Percentiles rank a stretch among this genome's conserved stretches.
phyloP scores from a whole-genome alignment of 2,329 filamentous ascomycete species.

The Xylaria digitata region DNA sequence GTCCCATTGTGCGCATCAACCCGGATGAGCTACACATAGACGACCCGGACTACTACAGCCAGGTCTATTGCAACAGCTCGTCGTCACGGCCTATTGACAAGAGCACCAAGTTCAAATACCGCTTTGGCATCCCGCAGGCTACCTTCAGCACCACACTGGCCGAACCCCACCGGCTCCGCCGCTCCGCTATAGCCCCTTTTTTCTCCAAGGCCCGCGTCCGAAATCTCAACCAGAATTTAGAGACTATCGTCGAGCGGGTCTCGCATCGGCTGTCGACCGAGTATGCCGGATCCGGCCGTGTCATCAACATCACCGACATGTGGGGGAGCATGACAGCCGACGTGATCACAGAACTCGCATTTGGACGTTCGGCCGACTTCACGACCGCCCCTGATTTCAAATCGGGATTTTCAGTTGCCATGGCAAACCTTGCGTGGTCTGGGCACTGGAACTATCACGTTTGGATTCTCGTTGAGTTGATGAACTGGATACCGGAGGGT shows the following conservation, averaged over 20 bases:
- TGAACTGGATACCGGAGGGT: background rate
- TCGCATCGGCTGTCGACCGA: slow-evolving; percentile 35
- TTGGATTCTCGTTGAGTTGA: too few species aligned
- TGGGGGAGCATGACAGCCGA: slow-evolving; percentile 32
- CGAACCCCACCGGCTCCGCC: slow-evolving; percentile 34
- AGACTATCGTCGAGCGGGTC: slow-evolving; percentile 12
- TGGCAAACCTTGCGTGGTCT: background rate
- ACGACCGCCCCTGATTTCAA: slow-evolving; percentile 27
- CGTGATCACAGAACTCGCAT: slow-evolving; percentile 32
- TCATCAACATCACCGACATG: slow-evolving; percentile 30
- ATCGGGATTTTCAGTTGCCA: slow-evolving; percentile 12
- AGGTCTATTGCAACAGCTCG: slow-evolving; percentile 12
- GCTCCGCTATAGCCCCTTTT: slow-evolving; percentile 39
- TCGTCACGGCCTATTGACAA: slow-evolving; percentile 30
- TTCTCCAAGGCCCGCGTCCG: slow-evolving; percentile 48
- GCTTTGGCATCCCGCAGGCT: slow-evolving; percentile 33
- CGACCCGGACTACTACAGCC: slow-evolving; percentile 25
- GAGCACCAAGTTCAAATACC: slow-evolving; percentile 18
- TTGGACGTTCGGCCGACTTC: slow-evolving; percentile 19
- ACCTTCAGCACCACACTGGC: slow-evolving; percentile 32
- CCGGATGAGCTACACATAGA: slow-evolving; percentile 30
- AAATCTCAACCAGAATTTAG: background rate
- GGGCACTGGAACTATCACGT: too few species aligned
- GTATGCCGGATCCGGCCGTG: slow-evolving; percentile 22
- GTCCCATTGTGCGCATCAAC: slow-evolving; percentile 33